Evolutionary conservation across 2,329 filamentous ascomycete species (phyloP).

Genomic region (Colletotrichum sp.): DNA sequence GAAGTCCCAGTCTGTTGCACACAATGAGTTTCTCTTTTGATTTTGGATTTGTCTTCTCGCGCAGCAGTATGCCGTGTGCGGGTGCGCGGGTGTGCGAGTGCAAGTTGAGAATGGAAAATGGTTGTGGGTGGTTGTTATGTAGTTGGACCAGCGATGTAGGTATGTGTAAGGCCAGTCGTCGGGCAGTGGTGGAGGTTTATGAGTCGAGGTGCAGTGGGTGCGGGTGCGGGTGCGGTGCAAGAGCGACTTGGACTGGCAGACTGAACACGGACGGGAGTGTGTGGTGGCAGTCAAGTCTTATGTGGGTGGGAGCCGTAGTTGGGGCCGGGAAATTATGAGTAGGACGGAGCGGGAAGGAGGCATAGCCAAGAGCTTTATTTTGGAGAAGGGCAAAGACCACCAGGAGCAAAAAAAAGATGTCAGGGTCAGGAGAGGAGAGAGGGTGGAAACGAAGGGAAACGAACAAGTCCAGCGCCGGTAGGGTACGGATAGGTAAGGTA

Average conservation of each 20-base stretch:
- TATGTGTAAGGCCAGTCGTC: neutral
- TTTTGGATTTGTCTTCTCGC: neutral
- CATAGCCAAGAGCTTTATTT: slow-evolving; percentile 22
- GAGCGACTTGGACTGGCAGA: slow-evolving; percentile 5
- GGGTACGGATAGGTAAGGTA: neutral
- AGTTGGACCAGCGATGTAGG: neutral
- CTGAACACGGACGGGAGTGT: neutral
- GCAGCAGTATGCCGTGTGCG: neutral
- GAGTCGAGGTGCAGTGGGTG: neutral
- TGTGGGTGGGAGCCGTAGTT: slow-evolving; percentile 20
- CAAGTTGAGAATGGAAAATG: neutral
- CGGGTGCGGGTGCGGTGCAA: neutral
- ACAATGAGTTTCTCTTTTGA: neutral
- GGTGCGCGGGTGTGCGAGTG: neutral
- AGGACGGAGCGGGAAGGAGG: slow-evolving; percentile 20
- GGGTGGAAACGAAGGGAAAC: slow-evolving; percentile 22
- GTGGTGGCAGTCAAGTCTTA: slow-evolving; percentile 21
- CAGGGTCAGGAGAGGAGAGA: slow-evolving; percentile 15
- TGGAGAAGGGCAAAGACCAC: slow-evolving; percentile 19
- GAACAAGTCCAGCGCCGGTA: slow-evolving; percentile 1
- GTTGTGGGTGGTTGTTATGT: neutral
- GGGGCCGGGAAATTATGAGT: slow-evolving; percentile 21
- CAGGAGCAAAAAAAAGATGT: neutral
- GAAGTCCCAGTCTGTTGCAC: neutral
- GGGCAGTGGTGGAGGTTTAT: neutral